Evolutionary conservation across 345 rosid genomes (phyloP).

Genomic region (Microcos paniculata): DNA sequence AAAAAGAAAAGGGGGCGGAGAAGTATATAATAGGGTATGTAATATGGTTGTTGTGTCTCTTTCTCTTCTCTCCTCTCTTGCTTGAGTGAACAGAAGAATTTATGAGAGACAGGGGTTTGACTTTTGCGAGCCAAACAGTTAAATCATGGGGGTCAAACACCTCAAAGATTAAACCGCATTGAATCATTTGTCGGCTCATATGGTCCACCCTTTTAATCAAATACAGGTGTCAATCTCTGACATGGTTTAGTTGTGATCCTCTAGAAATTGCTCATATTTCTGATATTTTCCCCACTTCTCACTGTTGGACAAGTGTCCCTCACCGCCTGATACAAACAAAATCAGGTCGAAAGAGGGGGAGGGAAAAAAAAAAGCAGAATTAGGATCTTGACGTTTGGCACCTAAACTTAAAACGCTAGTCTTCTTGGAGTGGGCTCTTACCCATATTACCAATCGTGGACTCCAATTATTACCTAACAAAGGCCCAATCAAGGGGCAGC

Average conservation of each 20-base stretch:
- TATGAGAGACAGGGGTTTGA: no score
- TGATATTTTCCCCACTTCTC: not conserved
- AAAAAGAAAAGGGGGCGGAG: no score
- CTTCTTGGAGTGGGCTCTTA: not conserved
- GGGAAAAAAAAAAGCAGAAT: no score
- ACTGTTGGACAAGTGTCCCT: not conserved
- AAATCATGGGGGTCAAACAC: not conserved
- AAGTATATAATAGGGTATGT: no score
- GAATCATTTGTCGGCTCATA: not conserved
- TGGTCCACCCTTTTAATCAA: not conserved
- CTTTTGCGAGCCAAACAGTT: no score
- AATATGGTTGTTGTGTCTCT: no score
- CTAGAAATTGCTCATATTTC: not conserved
- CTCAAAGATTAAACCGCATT: not conserved
- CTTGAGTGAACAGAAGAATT: no score
- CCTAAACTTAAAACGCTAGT: no score
- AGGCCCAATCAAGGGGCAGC: not conserved
- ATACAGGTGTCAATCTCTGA: not conserved
- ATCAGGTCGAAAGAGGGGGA: no score
- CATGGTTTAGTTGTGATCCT: not conserved
- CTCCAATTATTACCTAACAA: not conserved
- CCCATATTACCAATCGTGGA: not conserved
- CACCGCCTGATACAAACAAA: not conserved
- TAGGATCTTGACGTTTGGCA: not conserved
- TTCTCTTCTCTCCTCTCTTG: no score